These are phyloP conservation scores for Exutisphaerella laricina DNA, from an alignment of 2,329 filamentous ascomycete genomes.

Conservation along the genomic window DNA sequence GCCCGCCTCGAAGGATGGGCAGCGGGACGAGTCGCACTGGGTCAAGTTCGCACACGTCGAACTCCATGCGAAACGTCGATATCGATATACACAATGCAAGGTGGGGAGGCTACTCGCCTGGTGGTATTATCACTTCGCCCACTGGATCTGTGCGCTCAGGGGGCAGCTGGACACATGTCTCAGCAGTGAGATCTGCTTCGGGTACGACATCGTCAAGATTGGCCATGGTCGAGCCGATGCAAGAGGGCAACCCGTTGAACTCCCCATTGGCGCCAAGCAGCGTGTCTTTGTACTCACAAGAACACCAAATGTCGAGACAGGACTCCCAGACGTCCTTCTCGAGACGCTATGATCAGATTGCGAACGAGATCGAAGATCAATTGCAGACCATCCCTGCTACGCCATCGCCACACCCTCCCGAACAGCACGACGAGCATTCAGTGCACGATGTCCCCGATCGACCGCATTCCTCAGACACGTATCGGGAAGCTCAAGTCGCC, in stretches of 20 bases:
- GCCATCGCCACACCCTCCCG: constrained; percentile 22
- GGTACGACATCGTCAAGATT: constrained; percentile 39
- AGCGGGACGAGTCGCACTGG: constrained; percentile 47
- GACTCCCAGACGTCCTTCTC: constrained; percentile 25
- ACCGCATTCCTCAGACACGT: constrained; percentile 54
- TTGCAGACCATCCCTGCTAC: constrained; percentile 26
- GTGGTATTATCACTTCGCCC: constrained; percentile 62
- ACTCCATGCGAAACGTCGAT: constrained; percentile 58
- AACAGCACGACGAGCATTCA: constrained; percentile 13
- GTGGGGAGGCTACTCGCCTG: constrained; percentile 65
- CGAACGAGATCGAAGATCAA: constrained; percentile 27
- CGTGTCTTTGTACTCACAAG: constrained; percentile 18
- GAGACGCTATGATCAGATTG: constrained; percentile 29
- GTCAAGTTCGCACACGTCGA: constrained; percentile 39
- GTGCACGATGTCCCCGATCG: constrained; percentile 35
- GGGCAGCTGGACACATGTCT: constrained; percentile 39
- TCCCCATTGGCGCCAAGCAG: constrained; percentile 30
- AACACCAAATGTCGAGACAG: constrained; percentile 23
- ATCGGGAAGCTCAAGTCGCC: constrained; percentile 58
- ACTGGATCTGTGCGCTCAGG: constrained; percentile 53
- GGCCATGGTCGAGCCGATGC: constrained; percentile 37
- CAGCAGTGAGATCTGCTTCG: constrained; percentile 33
- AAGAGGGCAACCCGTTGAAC: constrained; percentile 33
- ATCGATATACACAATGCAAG: constrained; percentile 62
- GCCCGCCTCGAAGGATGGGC: constrained; percentile 4